Conservation (phyloP, 2,329 filamentous ascomycete species). For the Cordyceps javanica region DNA sequence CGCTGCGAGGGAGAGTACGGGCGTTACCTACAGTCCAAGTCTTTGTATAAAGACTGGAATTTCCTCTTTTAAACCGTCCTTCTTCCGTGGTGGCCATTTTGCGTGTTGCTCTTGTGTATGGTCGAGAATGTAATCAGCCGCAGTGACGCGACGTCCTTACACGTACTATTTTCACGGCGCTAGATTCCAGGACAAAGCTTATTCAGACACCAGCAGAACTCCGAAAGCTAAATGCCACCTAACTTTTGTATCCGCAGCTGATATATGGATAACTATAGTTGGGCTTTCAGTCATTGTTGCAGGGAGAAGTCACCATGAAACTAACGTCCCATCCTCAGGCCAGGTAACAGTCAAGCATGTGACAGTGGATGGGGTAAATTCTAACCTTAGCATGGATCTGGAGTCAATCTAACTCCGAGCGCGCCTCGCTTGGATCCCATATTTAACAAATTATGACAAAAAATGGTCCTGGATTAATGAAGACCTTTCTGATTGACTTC, state of each 20-base stretch:
- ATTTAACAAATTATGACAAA: too few relatives aligned
- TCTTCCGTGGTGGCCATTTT: slow-evolving; percentile 39
- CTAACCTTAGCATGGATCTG: too few relatives aligned
- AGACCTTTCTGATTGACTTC: too few relatives aligned
- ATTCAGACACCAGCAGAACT: neutral
- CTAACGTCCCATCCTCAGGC: neutral
- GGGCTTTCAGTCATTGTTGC: neutral
- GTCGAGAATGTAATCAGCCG: neutral
- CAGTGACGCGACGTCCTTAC: neutral
- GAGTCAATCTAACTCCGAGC: too few relatives aligned
- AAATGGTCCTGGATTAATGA: too few relatives aligned
- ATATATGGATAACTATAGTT: neutral
- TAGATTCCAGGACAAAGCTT: neutral
- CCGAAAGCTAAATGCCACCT: neutral
- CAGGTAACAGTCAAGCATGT: neutral
- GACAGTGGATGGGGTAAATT: too few relatives aligned
- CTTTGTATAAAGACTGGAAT: slow-evolving; percentile 47
- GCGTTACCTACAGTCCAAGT: slow-evolving; percentile 48
- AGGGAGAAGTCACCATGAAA: neutral
- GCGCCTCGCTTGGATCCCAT: too few relatives aligned
- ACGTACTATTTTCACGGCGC: neutral
- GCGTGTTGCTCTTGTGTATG: neutral
- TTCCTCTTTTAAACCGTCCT: slow-evolving; percentile 42
- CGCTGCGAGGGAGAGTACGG: neutral
- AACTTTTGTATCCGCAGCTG: neutral